Conservation (phyloP, 495 filamentous ascomycete species). For the Apodospora peruviana region DNA sequence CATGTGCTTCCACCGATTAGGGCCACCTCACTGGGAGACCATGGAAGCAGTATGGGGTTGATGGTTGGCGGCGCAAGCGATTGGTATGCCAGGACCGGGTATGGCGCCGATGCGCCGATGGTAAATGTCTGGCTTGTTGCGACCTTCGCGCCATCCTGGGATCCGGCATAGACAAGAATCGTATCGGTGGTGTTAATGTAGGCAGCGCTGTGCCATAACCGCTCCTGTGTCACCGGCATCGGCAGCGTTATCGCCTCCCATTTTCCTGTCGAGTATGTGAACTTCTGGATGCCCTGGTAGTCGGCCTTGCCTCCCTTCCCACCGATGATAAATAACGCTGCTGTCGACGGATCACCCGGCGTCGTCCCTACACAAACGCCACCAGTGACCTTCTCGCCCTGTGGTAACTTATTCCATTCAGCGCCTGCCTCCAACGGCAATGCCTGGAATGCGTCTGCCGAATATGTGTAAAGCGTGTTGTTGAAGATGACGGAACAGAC, state of each 20-base stretch:
- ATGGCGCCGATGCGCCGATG: conserved; percentile 57
- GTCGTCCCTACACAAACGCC: conserved; percentile 72
- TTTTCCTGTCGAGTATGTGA: conserved; percentile 63
- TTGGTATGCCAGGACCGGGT: conserved; percentile 50
- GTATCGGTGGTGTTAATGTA: conserved; percentile 66
- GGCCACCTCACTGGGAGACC: conserved; percentile 64
- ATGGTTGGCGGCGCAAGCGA: conserved; percentile 55
- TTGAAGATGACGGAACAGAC: conserved; percentile 79
- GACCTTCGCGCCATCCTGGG: conserved; percentile 45
- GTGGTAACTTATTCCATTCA: conserved; percentile 60
- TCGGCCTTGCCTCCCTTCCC: conserved; percentile 51
- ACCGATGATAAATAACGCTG: conserved; percentile 81
- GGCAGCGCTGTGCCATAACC: conserved; percentile 66
- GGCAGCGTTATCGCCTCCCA: conserved; percentile 66
- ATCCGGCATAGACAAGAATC: conserved; percentile 80
- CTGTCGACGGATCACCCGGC: conserved; percentile 41
- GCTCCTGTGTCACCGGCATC: conserved; percentile 55
- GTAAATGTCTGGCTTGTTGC: conserved; percentile 71
- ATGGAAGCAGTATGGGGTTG: conserved; percentile 69
- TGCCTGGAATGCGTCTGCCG: conserved; percentile 67
- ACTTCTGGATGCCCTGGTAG: conserved; percentile 81
- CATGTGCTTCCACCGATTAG: conserved; percentile 67
- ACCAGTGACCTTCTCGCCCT: conserved; percentile 63
- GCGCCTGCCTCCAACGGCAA: conserved; percentile 62
- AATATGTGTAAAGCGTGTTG: conserved; percentile 82